Conservation (phyloP, 306 rosid species). For the Crataegus laevigata region DNA sequence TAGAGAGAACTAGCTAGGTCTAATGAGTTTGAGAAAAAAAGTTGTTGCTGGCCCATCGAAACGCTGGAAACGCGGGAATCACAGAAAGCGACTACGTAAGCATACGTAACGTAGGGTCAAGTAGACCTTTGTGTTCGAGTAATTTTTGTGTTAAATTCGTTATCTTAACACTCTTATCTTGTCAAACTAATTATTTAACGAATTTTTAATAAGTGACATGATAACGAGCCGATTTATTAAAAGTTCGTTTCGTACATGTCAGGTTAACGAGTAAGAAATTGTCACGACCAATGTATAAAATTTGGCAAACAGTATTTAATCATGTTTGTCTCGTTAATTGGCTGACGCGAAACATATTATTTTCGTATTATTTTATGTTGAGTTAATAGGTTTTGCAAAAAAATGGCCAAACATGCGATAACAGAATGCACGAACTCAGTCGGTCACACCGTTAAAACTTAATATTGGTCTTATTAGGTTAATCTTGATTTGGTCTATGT, state of each 20-base stretch:
- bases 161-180: accelerated
- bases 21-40: neutral
- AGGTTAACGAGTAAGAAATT: no score
- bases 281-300: no score
- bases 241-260: no score
- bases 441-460: neutral
- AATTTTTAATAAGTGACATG: accelerated
- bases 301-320: accelerated
- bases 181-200: no score
- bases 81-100: neutral
- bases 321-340: accelerated
- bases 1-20: neutral
- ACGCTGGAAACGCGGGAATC: conserved; percentile 17
- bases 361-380: no score
- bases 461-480: neutral
- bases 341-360: no score
- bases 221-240: no score
- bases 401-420: no score
- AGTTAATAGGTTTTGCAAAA: no score
- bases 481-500: neutral
- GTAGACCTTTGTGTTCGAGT: neutral
- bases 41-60: neutral
- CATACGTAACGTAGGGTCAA: neutral
- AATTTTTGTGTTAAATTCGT: no score
- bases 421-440: neutral